A percentile compares a stretch with the other conserved stretches of the same genome.
These are phyloP conservation scores for Saturnispora bothae DNA, from an alignment of 805 yeast genomes.

Conservation along the genomic window DNA sequence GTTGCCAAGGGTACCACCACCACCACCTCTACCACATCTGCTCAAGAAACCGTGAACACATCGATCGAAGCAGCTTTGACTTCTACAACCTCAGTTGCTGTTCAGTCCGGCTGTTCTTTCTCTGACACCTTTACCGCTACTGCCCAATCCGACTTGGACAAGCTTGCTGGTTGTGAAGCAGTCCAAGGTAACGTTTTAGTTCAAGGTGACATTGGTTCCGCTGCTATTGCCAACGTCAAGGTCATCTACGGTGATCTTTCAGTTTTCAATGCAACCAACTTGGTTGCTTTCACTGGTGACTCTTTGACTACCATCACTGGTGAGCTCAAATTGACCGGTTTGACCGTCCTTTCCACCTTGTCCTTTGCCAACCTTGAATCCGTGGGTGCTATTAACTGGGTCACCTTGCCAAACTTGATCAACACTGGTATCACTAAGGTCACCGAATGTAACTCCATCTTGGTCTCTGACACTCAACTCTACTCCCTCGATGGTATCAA, in stretches of 20 bases:
- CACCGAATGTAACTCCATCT: slow-evolving; percentile 58
- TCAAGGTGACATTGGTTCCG: slow-evolving; percentile 51
- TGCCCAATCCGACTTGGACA: slow-evolving; percentile 68
- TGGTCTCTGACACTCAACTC: slow-evolving; percentile 66
- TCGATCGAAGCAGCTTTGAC: slow-evolving; percentile 43
- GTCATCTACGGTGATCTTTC: slow-evolving; percentile 68
- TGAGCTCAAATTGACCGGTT: slow-evolving; percentile 46
- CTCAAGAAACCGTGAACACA: slow-evolving; percentile 32
- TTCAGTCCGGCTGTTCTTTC: slow-evolving; percentile 59
- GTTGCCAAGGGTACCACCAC: slow-evolving; percentile 22
- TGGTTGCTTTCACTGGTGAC: slow-evolving; percentile 68
- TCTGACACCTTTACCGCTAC: slow-evolving; percentile 57
- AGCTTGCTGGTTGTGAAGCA: slow-evolving; percentile 61
- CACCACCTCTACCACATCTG: slow-evolving; percentile 21
- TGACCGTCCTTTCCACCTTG: slow-evolving; percentile 57
- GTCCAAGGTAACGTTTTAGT: slow-evolving; percentile 72
- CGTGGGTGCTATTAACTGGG: slow-evolving; percentile 71
- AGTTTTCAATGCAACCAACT: slow-evolving; percentile 52
- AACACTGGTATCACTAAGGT: slow-evolving; percentile 65
- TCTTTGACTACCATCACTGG: slow-evolving; percentile 66
- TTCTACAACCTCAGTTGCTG: slow-evolving; percentile 35
- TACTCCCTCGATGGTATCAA: slow-evolving; percentile 57
- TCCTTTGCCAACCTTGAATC: slow-evolving; percentile 70
- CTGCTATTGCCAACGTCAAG: slow-evolving; percentile 64
- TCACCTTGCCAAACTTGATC: slow-evolving; percentile 78